Base-by-base conservation (phyloP, 768 basidiomycete genomes). In the Lactarius tabidus region DNA sequence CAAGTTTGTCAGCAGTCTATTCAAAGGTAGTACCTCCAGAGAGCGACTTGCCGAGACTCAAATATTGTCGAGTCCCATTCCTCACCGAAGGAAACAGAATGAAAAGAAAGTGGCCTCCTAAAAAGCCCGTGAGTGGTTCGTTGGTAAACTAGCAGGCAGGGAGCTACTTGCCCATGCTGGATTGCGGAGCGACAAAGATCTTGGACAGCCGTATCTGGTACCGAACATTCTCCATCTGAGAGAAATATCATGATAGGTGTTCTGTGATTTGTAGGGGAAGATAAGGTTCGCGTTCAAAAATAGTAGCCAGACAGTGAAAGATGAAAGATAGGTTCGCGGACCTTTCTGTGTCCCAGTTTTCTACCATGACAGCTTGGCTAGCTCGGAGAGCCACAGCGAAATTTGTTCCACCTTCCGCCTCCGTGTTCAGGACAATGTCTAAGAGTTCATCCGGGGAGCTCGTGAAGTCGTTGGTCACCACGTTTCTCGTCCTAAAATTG, bases 91-190 rank as follows among this genome's bases (percentile, higher is more conserved):
- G 83, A 79, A 23, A 87, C 81, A 0, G 85, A 71, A 56, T 87
- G 85, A 70, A 87, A 83, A 0, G 85, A 84, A 1, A 85, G 73
- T 1, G 84, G 73, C 74, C 82, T 82, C 17, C 85, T 86, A 56
- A 18, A 4, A 0, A 35, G 3, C 5, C 33, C 1, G 29, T 62
- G 2, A 58, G 7, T 28, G 2, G 52, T 12, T 65, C 7, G 33
- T 2, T 51, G 2, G 3, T 0, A 28, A 28, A 31, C 57, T 20
- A 26, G 38, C n/a, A 14, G 12, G 8, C 8, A 3, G 0, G 12
- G 41, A 36, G 8, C 20, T 2, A 14, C 71, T 33, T 66, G 82
- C 83, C 84, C 82, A 17, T 79, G 79, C 29, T 75, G 73, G 20
- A 81, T 64, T 0, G 84, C 78, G 2, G 78, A 56, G 12, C 74